Evolutionary conservation across 768 basidiomycete species (phyloP).

Genomic region (Tulasnella sp.): DNA sequence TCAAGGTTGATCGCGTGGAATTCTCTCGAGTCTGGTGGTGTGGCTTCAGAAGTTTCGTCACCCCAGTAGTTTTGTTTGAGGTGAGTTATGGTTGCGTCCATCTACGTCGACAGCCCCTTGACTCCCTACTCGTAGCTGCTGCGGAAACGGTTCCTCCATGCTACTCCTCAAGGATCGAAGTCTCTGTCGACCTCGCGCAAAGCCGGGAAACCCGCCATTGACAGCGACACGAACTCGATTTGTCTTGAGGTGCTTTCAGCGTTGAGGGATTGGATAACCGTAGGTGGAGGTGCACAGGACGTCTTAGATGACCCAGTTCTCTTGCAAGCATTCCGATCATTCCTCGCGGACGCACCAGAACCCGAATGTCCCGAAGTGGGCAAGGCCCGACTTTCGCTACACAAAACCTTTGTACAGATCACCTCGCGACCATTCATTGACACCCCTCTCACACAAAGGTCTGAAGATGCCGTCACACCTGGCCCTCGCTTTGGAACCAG

Average conservation of each 20-base stretch:
- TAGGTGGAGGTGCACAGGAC: conserved; percentile 71
- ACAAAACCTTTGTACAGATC: conserved; percentile 41
- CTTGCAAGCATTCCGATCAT: conserved; percentile 45
- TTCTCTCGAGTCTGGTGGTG: conserved; percentile 77
- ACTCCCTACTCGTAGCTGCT: conserved; percentile 41
- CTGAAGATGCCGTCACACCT: conserved; percentile 7
- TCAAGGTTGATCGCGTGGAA: conserved; percentile 61
- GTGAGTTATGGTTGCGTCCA: conserved; percentile 33
- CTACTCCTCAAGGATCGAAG: conserved; percentile 37
- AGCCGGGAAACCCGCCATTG: not conserved
- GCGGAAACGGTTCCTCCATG: conserved; percentile 56
- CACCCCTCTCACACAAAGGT: not conserved
- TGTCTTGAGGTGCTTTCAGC: conserved; percentile 19
- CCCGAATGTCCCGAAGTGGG: conserved; percentile 38
- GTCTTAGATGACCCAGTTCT: conserved; percentile 61
- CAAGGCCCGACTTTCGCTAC: conserved; percentile 33
- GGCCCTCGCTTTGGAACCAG: conserved; percentile 31
- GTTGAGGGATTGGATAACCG: conserved; percentile 59
- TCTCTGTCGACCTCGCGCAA: not conserved
- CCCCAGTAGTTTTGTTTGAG: conserved; percentile 76
- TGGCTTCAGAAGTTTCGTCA: conserved; percentile 70
- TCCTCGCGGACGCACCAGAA: conserved; percentile 47
- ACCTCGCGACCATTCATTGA: conserved; percentile 43
- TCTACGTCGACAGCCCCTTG: not conserved
- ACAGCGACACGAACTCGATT: conserved; percentile 3